phyloP scores from a whole-genome alignment of 2,329 filamentous ascomycete species.

The Colletotrichum eremochloae region DNA sequence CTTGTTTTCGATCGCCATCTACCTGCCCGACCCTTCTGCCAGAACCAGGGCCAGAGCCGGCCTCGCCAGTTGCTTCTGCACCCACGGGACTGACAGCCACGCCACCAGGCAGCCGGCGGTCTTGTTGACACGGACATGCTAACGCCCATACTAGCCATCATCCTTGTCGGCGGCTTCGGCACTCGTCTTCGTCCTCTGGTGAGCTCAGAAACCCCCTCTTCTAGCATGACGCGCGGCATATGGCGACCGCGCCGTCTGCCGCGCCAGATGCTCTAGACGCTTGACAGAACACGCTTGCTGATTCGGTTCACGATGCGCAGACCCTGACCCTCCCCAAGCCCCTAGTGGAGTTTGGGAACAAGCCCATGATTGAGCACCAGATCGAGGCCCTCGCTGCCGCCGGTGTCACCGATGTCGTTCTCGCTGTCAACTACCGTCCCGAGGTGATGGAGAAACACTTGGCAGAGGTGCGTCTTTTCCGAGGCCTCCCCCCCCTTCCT shows the following conservation, averaged over 20 bases:
- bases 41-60: neutral
- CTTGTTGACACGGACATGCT: conserved; percentile 22
- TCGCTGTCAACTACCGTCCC: conserved; percentile 98
- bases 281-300: conserved; percentile 42
- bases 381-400: conserved; percentile 94
- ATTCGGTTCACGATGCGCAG: conserved; percentile 58
- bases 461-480: conserved; percentile 77
- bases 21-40: neutral
- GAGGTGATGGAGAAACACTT: conserved; percentile 97
- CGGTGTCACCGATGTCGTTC: conserved; percentile 96
- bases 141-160: conserved; percentile 76
- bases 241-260: neutral
- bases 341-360: conserved; percentile 97
- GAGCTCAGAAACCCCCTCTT: conserved; percentile 55
- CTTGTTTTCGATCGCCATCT: neutral
- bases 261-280: neutral
- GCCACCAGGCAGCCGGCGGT: too few species aligned
- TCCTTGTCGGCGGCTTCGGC: conserved; percentile 99
- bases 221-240: conserved; percentile 13
- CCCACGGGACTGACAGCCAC: conserved; percentile 5
- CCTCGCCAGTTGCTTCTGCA: neutral
- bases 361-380: conserved; percentile 99
- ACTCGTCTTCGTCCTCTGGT: conserved; percentile 97
- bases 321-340: conserved; percentile 98
- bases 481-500: too few species aligned